A percentile compares a stretch with the other conserved stretches of the same genome.
These are phyloP conservation scores for Cladosporium sp. DNA, from an alignment of 2,329 filamentous ascomycete genomes.

Conservation along the genomic window DNA sequence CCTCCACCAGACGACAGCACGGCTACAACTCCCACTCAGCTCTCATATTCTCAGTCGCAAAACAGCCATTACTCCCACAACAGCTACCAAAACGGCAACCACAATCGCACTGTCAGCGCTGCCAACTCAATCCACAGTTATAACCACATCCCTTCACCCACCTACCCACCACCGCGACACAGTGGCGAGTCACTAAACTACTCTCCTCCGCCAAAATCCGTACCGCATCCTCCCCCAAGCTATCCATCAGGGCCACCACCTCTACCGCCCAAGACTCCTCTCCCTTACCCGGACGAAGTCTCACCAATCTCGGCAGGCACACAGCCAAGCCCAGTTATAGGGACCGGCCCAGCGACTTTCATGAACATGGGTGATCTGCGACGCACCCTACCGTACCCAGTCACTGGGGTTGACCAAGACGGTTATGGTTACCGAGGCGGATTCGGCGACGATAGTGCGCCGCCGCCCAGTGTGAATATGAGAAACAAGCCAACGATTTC, in stretches of 20 bases:
- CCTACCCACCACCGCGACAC: slow-evolving; percentile 14
- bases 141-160: slow-evolving; percentile 3
- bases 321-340: slow-evolving; percentile 1
- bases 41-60: slow-evolving; percentile 32
- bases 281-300: slow-evolving; percentile 28
- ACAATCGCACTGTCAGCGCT: slow-evolving; percentile 20
- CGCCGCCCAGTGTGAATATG: slow-evolving; percentile 83
- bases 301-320: slow-evolving; percentile 10
- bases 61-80: slow-evolving; percentile 29
- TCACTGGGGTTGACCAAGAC: slow-evolving; percentile 46
- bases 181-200: not conserved
- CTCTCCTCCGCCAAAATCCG: slow-evolving; percentile 14
- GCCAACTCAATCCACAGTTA: slow-evolving; percentile 21
- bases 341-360: slow-evolving; percentile 17
- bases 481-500: slow-evolving; percentile 68
- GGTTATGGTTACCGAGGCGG: slow-evolving; percentile 54
- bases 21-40: slow-evolving; percentile 20
- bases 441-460: slow-evolving; percentile 33
- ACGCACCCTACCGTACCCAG: slow-evolving; percentile 70
- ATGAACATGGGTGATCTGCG: slow-evolving; percentile 37
- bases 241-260: slow-evolving; percentile 57
- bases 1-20: slow-evolving; percentile 28
- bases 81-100: slow-evolving; percentile 10
- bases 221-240: not conserved
- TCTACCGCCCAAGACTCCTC: slow-evolving; percentile 65